Conservation (phyloP, 2,329 filamentous ascomycete species). For the Albifimbria verrucaria region DNA sequence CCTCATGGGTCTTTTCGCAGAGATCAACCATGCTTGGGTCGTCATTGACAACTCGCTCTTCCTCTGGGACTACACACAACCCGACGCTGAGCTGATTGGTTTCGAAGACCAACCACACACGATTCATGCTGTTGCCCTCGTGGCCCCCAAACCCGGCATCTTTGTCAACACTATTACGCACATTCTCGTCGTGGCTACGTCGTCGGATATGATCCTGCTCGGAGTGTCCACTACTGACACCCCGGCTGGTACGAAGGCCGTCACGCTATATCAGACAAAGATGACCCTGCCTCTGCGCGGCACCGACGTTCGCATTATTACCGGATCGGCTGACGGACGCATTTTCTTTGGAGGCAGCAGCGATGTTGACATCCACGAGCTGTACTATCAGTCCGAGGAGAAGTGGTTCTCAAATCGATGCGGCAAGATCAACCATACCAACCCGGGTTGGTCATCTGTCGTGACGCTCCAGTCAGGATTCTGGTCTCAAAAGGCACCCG, state of each 20-base stretch:
- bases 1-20: constrained; percentile 92
- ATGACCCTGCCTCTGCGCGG: constrained; percentile 78
- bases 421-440: constrained; percentile 84
- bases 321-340: constrained; percentile 77
- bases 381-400: constrained; percentile 96
- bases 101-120: constrained; percentile 86
- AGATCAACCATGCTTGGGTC: constrained; percentile 93
- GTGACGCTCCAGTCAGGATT: constrained; percentile 49
- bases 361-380: constrained; percentile 87
- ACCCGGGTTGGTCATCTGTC: constrained; percentile 65
- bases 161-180: constrained; percentile 85
- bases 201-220: constrained; percentile 79
- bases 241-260: constrained; percentile 65
- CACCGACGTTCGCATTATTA: constrained; percentile 73
- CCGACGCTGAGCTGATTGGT: constrained; percentile 86
- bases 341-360: constrained; percentile 86
- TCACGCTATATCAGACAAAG: constrained; percentile 83
- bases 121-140: constrained; percentile 87
- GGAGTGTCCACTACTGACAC: constrained; percentile 70
- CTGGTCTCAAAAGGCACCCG: constrained; percentile 50
- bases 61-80: constrained; percentile 94
- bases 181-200: constrained; percentile 84
- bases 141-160: constrained; percentile 79
- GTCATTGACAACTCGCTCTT: constrained; percentile 94
- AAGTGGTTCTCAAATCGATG: constrained; percentile 91